These are phyloP conservation scores for Helicosporidium sp. DNA, from an alignment of 139 green algal species.

Conservation along the genomic window DNA sequence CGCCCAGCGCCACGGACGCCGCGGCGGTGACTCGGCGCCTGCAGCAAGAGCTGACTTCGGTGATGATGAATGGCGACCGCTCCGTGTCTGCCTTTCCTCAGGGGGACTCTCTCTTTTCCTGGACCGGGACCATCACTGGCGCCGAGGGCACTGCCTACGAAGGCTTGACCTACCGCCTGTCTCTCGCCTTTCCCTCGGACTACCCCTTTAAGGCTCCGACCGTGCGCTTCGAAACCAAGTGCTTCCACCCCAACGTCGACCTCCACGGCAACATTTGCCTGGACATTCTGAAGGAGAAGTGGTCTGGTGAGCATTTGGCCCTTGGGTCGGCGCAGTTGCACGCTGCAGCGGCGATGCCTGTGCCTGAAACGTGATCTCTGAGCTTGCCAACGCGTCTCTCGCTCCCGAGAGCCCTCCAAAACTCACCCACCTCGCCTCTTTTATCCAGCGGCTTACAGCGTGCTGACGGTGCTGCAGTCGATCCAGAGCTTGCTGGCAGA, in stretches of 20 bases:
- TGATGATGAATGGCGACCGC: slow-evolving; percentile 25
- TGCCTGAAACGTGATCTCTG: too few relatives aligned
- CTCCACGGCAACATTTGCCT: slow-evolving; percentile 63
- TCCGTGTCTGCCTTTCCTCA: slow-evolving; percentile 55
- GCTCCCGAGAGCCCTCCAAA: too few relatives aligned
- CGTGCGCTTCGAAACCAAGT: slow-evolving; percentile 53
- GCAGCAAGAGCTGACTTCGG: slow-evolving; percentile 38
- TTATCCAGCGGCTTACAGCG: slow-evolving; percentile 38
- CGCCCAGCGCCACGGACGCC: too few relatives aligned
- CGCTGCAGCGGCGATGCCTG: too few relatives aligned
- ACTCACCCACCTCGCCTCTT: background rate
- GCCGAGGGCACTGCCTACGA: slow-evolving; percentile 41
- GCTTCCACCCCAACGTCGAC: slow-evolving; percentile 70
- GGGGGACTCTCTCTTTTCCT: slow-evolving; percentile 59
- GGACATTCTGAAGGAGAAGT: slow-evolving; percentile 64
- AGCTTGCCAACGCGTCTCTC: too few relatives aligned
- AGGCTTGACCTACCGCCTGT: slow-evolving; percentile 44
- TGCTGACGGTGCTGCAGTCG: slow-evolving; percentile 49
- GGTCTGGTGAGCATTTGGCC: slow-evolving; percentile 32
- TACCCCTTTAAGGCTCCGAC: slow-evolving; percentile 60
- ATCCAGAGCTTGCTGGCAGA: slow-evolving; percentile 56
- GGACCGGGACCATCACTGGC: slow-evolving; percentile 36
- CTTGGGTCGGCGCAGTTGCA: background rate
- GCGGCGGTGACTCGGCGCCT: slow-evolving; percentile 30
- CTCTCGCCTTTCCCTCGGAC: slow-evolving; percentile 42